phyloP scores from a whole-genome alignment of 768 basidiomycete species.

The Royoungia palumana region DNA sequence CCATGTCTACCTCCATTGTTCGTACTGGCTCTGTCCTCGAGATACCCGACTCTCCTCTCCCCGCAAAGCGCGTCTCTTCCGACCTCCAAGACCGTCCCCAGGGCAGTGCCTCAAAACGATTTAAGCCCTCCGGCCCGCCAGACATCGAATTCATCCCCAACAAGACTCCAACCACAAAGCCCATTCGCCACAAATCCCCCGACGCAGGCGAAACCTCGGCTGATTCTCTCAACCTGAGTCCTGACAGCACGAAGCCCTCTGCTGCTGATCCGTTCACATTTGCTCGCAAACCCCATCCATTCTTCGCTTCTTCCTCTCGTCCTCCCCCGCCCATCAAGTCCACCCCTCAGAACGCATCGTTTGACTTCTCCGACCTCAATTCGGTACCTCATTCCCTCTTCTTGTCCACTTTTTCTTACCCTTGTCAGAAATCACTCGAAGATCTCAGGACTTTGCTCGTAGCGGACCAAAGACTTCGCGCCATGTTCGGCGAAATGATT shows the following conservation, averaged over 20 bases:
- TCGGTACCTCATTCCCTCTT: conserved; percentile 1
- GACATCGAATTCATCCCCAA: conserved; percentile 27
- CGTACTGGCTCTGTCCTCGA: conserved; percentile 13
- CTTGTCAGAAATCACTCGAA: conserved; percentile 24
- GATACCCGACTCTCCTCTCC: conserved; percentile 15
- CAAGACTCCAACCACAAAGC: conserved; percentile 5
- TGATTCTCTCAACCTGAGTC: conserved; percentile 22
- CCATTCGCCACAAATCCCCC: conserved; percentile 12
- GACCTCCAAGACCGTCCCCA: conserved; percentile 12
- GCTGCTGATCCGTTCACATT: conserved; percentile 22
- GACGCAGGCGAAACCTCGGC: conserved; percentile 14
- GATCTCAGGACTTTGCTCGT: conserved; percentile 28
- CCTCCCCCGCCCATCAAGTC: not conserved
- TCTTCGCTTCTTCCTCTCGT: not conserved
- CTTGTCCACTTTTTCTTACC: not conserved
- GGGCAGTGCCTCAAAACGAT: conserved; percentile 29
- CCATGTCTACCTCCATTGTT: conserved; percentile 9
- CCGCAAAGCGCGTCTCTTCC: conserved; percentile 32
- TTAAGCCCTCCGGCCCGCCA: conserved; percentile 18
- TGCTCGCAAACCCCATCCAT: conserved; percentile 1
- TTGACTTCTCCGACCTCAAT: conserved; percentile 18
- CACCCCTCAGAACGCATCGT: conserved; percentile 6
- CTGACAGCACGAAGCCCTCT: not conserved
- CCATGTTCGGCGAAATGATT: conserved; percentile 23
- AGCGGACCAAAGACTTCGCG: conserved; percentile 15